A percentile compares a stretch with the other conserved stretches of the same genome.
Conservation (phyloP, 2,329 filamentous ascomycete species). For the Gaeumannomyces sp. region DNA sequence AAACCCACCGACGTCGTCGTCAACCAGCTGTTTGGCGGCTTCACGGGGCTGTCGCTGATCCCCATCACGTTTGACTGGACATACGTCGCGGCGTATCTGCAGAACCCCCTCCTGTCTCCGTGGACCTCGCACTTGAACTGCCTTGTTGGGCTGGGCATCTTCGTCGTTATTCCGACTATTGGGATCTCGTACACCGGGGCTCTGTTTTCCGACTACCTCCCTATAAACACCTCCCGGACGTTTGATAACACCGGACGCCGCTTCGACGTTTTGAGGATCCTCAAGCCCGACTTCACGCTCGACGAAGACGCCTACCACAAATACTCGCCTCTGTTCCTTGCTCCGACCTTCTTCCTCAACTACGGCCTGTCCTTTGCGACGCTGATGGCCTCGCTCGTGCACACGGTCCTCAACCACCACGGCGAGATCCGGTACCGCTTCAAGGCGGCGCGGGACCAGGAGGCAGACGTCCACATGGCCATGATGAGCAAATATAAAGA, state of each 20-base stretch:
- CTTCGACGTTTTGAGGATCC: slow-evolving; percentile 60
- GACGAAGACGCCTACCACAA: slow-evolving; percentile 57
- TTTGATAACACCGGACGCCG: slow-evolving; percentile 62
- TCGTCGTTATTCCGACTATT: slow-evolving; percentile 55
- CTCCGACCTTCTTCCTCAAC: slow-evolving; percentile 62
- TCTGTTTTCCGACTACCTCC: slow-evolving; percentile 60
- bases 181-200: slow-evolving; percentile 58
- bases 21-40: slow-evolving; percentile 44
- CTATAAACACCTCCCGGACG: slow-evolving; percentile 62
- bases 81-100: slow-evolving; percentile 61
- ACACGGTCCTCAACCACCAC: slow-evolving; percentile 61
- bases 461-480: slow-evolving; percentile 59
- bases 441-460: slow-evolving; percentile 51
- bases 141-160: slow-evolving; percentile 58
- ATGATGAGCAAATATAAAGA: slow-evolving; percentile 58
- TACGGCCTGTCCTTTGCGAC: slow-evolving; percentile 70
- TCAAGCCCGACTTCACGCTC: slow-evolving; percentile 56
- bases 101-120: slow-evolving; percentile 62
- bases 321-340: slow-evolving; percentile 65
- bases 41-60: slow-evolving; percentile 33
- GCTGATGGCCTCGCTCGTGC: slow-evolving; percentile 61
- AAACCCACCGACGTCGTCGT: slow-evolving; percentile 38
- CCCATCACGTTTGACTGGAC: slow-evolving; percentile 47
- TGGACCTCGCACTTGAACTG: slow-evolving; percentile 72
- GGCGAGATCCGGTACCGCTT: slow-evolving; percentile 60